phyloP scores from a whole-genome alignment of 495 filamentous ascomycete genomes.

The Penicillium fimorum region DNA sequence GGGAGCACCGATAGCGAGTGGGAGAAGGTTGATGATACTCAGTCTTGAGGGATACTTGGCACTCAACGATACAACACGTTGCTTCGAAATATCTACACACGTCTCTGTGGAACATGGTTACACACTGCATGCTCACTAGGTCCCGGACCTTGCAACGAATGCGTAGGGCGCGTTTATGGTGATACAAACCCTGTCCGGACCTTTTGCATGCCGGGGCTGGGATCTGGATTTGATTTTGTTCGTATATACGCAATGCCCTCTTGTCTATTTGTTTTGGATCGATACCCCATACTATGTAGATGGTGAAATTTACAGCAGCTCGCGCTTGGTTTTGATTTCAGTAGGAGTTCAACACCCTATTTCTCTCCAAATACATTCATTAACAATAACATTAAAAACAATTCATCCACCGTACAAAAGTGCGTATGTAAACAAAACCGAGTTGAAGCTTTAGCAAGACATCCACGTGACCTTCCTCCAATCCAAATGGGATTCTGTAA shows the following conservation, averaged over 20 bases:
- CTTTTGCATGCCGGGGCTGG: neutral
- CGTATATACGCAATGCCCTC: constrained; percentile 1
- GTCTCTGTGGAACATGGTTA: neutral
- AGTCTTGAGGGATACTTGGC: constrained; percentile 5
- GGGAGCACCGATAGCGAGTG: constrained; percentile 56
- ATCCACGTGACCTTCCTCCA: constrained; percentile 21
- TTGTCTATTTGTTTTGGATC: constrained; percentile 2
- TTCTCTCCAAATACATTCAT: neutral
- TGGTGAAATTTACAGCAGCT: constrained; percentile 3
- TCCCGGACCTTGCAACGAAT: neutral
- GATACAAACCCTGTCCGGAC: neutral
- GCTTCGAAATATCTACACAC: neutral
- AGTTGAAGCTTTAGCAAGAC: neutral
- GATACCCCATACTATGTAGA: constrained; percentile 14
- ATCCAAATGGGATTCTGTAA: no score
- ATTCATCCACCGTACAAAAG: neutral
- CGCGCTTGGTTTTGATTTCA: neutral
- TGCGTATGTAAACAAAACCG: neutral
- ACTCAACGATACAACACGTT: neutral
- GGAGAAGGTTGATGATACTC: constrained; percentile 52
- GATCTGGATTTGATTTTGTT: neutral
- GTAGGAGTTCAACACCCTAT: neutral
- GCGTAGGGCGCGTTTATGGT: neutral
- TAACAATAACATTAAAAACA: neutral
- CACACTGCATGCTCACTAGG: neutral